phyloP scores from a whole-genome alignment of 2,329 filamentous ascomycete species.

The Sporothrix inflata region DNA sequence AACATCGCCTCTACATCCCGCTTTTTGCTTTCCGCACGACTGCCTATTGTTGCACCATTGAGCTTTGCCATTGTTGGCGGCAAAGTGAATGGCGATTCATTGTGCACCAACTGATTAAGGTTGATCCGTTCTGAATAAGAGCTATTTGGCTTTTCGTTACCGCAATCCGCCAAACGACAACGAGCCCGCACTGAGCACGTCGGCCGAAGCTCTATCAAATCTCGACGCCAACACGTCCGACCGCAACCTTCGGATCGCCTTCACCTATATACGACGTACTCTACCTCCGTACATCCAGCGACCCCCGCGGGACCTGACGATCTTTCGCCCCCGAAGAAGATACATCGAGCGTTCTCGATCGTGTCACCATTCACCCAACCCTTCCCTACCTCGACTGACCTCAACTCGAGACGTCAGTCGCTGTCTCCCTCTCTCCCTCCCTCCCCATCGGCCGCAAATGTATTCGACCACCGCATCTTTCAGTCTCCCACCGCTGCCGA shows the following conservation, averaged over 20 bases:
- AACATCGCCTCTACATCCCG: not conserved
- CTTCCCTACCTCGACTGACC: not conserved
- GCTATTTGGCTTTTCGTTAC: not conserved
- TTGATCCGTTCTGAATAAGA: not conserved
- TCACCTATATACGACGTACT: not conserved
- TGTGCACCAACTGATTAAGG: not conserved
- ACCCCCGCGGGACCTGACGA: not conserved
- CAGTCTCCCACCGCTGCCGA: constrained; percentile 30
- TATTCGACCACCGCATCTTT: constrained; percentile 35
- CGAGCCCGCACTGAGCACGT: not conserved
- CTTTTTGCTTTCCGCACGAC: not conserved
- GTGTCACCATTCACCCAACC: not conserved
- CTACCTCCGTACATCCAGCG: not conserved
- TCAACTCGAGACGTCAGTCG: not conserved
- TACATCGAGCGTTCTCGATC: not conserved
- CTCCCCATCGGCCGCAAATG: constrained; percentile 34
- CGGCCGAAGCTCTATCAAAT: not conserved
- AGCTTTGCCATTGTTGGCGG: not conserved
- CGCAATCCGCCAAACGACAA: not conserved
- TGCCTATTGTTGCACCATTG: not conserved
- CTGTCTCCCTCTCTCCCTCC: not conserved
- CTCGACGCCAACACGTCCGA: not conserved
- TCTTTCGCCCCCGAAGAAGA: not conserved
- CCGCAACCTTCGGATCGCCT: not conserved
- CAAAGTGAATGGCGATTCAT: not conserved